Conservation (phyloP, 352 stramenopile species). For the Globisporangium cederbergense region DNA sequence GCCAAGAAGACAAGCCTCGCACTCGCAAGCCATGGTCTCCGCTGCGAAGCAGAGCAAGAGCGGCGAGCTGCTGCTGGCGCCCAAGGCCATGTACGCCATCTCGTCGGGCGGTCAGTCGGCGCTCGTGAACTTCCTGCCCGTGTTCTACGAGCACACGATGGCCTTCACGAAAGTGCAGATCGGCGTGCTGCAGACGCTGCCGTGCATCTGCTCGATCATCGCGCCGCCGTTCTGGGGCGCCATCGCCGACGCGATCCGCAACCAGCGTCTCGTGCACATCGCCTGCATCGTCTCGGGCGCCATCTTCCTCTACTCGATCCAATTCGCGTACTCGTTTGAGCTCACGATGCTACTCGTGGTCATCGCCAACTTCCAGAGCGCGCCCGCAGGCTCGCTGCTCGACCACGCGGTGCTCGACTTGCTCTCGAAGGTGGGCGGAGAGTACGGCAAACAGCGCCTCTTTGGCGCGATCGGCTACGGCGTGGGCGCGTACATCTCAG, state of each 20-base stretch:
- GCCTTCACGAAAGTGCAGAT: slow-evolving; percentile 77
- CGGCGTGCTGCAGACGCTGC: slow-evolving; percentile 66
- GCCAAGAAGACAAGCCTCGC: background rate
- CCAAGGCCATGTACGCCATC: slow-evolving; percentile 79
- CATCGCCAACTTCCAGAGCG: slow-evolving; percentile 60
- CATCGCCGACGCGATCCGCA: slow-evolving; percentile 59
- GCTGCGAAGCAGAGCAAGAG: slow-evolving; percentile 13
- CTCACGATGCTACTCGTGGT: slow-evolving; percentile 49
- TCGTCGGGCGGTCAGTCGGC: slow-evolving; percentile 61
- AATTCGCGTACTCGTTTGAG: slow-evolving; percentile 52
- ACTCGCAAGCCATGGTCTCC: slow-evolving; percentile 22
- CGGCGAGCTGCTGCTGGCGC: slow-evolving; percentile 42
- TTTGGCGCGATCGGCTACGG: slow-evolving; percentile 76
- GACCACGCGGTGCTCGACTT: slow-evolving; percentile 72
- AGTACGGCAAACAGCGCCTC: slow-evolving; percentile 83
- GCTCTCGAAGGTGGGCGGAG: slow-evolving; percentile 58
- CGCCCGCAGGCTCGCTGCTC: slow-evolving; percentile 56
- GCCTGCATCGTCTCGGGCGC: slow-evolving; percentile 53
- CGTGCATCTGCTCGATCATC: slow-evolving; percentile 58
- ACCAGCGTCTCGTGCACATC: slow-evolving; percentile 64
- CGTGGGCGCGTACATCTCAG: slow-evolving; percentile 60
- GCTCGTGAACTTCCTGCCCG: slow-evolving; percentile 69
- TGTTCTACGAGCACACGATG: slow-evolving; percentile 69
- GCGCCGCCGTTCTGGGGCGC: slow-evolving; percentile 72
- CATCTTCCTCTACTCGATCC: slow-evolving; percentile 54